phyloP scores from a whole-genome alignment of 2,329 filamentous ascomycete species.

The Rhinocladiella similis region DNA sequence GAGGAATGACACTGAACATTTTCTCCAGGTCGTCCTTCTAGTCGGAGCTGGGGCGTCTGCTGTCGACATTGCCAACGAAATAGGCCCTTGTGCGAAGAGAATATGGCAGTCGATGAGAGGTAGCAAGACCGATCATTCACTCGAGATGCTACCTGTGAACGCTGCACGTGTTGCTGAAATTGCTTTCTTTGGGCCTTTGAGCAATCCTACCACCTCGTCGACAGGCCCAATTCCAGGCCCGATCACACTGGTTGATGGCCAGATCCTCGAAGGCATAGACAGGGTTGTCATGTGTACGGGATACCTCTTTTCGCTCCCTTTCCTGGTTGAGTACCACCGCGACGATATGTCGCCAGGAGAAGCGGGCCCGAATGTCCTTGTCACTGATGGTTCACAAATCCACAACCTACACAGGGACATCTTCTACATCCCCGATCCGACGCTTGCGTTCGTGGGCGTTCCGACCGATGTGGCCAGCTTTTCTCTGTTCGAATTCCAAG shows the following conservation, averaged over 20 bases:
- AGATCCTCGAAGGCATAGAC: slow-evolving; percentile 57
- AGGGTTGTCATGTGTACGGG: slow-evolving; percentile 66
- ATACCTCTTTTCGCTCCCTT: slow-evolving; percentile 67
- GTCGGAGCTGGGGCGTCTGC: slow-evolving; percentile 58
- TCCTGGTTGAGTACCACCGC: slow-evolving; percentile 53
- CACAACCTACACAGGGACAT: slow-evolving; percentile 71
- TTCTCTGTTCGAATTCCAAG: slow-evolving; percentile 69
- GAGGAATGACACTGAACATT: not conserved
- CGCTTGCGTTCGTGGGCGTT: slow-evolving; percentile 63
- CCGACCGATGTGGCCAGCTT: slow-evolving; percentile 68
- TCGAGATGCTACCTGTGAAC: slow-evolving; percentile 54
- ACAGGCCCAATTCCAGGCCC: slow-evolving; percentile 48
- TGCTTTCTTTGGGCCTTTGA: slow-evolving; percentile 46
- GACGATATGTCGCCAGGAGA: slow-evolving; percentile 45
- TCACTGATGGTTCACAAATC: slow-evolving; percentile 62
- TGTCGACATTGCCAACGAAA: slow-evolving; percentile 54
- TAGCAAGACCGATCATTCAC: slow-evolving; percentile 60
- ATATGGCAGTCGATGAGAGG: slow-evolving; percentile 59
- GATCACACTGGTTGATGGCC: slow-evolving; percentile 55
- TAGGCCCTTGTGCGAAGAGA: slow-evolving; percentile 43
- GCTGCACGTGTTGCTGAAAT: slow-evolving; percentile 52
- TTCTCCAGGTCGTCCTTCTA: slow-evolving; percentile 54
- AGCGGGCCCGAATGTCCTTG: slow-evolving; percentile 55
- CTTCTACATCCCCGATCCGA: slow-evolving; percentile 68
- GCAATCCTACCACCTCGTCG: slow-evolving; percentile 6